phyloP scores from a whole-genome alignment of 2,329 filamentous ascomycete genomes.

The Neofusicoccum laricinum region DNA sequence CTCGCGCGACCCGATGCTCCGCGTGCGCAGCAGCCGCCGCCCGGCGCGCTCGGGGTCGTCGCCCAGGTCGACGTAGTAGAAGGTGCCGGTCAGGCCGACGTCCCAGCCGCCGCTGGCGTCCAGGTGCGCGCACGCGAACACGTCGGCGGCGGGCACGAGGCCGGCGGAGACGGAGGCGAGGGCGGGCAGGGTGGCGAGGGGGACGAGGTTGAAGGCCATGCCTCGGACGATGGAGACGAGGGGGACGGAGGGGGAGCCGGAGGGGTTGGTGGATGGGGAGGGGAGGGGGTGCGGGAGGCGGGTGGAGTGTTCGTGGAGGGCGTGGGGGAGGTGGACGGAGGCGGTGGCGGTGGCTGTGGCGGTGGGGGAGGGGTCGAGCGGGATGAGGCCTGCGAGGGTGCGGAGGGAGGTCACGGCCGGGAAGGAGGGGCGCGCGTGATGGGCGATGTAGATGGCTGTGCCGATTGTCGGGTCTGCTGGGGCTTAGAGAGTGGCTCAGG shows the following conservation, averaged over 20 bases:
- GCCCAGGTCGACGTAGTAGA: constrained; percentile 56
- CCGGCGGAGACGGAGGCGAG: constrained; percentile 48
- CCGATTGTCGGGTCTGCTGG: constrained; percentile 49
- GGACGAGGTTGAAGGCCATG: constrained; percentile 67
- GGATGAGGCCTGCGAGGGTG: neutral
- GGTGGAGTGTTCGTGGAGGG: constrained; percentile 58
- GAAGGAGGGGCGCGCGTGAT: neutral
- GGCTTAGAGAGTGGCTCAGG: neutral
- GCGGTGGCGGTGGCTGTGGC: neutral
- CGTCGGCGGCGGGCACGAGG: constrained; percentile 42
- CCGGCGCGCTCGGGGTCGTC: neutral
- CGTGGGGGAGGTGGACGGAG: constrained; percentile 58
- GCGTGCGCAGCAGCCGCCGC: constrained; percentile 47
- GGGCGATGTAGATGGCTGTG: constrained; percentile 35
- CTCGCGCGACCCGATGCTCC: constrained; percentile 57
- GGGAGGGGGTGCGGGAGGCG: constrained; percentile 22
- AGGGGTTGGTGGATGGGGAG: constrained; percentile 10
- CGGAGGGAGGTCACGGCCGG: neutral
- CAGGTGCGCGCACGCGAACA: constrained; percentile 34
- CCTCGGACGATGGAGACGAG: constrained; percentile 62
- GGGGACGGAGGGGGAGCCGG: constrained; percentile 24
- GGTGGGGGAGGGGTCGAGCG: neutral
- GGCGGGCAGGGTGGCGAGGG: constrained; percentile 58
- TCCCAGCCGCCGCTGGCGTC: constrained; percentile 55
- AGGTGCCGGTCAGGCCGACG: constrained; percentile 51